These are phyloP conservation scores for Boletellus emodensis DNA, from an alignment of 768 basidiomycete genomes.

Conservation along the genomic window DNA sequence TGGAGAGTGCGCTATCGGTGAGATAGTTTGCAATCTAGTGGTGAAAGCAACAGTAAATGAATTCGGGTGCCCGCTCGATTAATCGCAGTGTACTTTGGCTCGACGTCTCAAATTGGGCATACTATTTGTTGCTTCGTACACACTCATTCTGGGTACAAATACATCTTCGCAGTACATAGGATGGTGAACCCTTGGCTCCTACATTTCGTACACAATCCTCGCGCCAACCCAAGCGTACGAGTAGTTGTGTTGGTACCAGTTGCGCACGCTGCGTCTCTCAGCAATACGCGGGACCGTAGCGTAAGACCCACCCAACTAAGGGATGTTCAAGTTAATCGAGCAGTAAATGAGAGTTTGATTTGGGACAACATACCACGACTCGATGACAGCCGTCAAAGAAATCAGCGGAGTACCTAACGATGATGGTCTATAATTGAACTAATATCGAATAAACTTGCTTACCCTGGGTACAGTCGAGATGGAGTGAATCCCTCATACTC, in stretches of 20 bases:
- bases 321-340: background rate
- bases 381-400: conserved; percentile 89
- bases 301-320: conserved; percentile 85
- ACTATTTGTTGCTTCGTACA: too few relatives aligned
- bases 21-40: background rate
- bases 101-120: background rate
- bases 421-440: background rate
- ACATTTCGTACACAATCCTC: conserved; percentile 54
- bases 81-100: too few relatives aligned
- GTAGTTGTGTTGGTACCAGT: conserved; percentile 92
- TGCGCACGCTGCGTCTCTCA: conserved; percentile 71
- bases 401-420: conserved; percentile 68
- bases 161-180: conserved; percentile 13
- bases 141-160: background rate
- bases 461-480: conserved; percentile 86
- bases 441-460: conserved; percentile 12
- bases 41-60: too few relatives aligned
- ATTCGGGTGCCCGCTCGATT: too few relatives aligned
- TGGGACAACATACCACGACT: conserved; percentile 65
- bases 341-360: background rate
- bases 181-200: background rate
- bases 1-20: background rate
- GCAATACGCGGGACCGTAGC: conserved; percentile 81
- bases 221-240: conserved; percentile 86
- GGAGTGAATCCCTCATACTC: conserved; percentile 69